Conservation (phyloP, 495 filamentous ascomycete genomes). For the Xylaria bambusicola region DNA sequence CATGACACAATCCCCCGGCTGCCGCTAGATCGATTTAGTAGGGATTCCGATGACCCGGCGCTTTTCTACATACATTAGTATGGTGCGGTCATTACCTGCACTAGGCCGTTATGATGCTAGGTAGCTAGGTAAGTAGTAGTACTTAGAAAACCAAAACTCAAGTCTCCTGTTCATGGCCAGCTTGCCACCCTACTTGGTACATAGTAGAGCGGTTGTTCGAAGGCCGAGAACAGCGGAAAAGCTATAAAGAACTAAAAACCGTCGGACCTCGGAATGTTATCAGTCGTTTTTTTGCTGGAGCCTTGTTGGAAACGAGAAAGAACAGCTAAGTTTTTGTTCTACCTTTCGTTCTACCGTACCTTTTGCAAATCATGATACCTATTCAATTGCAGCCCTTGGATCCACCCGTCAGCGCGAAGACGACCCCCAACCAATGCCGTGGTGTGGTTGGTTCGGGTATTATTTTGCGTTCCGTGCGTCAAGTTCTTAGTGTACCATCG, state of each 20-base stretch:
- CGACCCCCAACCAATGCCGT: neutral
- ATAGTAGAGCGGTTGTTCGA: neutral
- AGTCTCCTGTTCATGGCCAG: neutral
- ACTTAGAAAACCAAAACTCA: no score
- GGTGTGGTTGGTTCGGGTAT: neutral
- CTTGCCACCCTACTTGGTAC: neutral
- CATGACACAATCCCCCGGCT: neutral
- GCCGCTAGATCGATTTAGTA: slow-evolving; percentile 8
- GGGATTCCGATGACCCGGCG: neutral
- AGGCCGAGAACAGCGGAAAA: neutral
- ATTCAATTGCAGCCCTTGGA: neutral
- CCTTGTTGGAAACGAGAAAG: neutral
- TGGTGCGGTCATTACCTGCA: neutral
- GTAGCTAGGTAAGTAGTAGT: neutral
- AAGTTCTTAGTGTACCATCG: no score
- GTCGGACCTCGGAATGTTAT: neutral
- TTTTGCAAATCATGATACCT: neutral
- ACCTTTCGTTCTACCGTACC: neutral
- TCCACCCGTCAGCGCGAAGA: neutral
- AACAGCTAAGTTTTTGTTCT: neutral
- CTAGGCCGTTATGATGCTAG: slow-evolving; percentile 8
- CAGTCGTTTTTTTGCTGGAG: neutral
- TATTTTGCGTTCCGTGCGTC: neutral
- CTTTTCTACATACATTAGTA: neutral
- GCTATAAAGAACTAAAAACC: no score